phyloP scores from a whole-genome alignment of 2,329 filamentous ascomycete genomes.

The Curvularia eragrostidis region DNA sequence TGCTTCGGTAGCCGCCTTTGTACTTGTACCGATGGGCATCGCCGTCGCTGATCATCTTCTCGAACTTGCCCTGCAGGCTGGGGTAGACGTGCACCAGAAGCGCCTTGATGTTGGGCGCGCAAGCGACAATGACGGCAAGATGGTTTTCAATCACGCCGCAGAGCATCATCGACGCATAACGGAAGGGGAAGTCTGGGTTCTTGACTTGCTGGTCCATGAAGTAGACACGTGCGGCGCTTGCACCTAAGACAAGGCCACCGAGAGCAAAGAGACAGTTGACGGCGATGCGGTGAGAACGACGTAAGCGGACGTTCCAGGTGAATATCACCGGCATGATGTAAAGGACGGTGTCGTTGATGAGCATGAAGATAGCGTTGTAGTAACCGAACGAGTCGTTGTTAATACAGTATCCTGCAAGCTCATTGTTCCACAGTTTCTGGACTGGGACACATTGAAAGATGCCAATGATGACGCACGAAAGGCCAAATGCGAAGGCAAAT shows the following conservation, averaged over 20 bases:
- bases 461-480: constrained; percentile 43
- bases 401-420: constrained; percentile 42
- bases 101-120: constrained; percentile 44
- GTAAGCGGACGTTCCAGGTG: constrained; percentile 46
- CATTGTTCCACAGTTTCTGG: constrained; percentile 40
- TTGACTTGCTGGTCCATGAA: constrained; percentile 35
- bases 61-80: constrained; percentile 29
- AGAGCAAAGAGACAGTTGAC: constrained; percentile 45
- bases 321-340: constrained; percentile 50
- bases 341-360: constrained; percentile 48
- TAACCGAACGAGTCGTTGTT: constrained; percentile 47
- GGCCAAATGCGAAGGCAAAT: constrained; percentile 45
- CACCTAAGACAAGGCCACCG: constrained; percentile 42
- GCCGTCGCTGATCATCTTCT: constrained; percentile 20
- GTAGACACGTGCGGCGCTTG: constrained; percentile 35
- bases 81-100: constrained; percentile 36
- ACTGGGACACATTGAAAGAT: constrained; percentile 49
- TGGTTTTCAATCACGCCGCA: constrained; percentile 49
- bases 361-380: constrained; percentile 48
- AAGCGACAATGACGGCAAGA: constrained; percentile 46
- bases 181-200: constrained; percentile 35
- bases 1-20: neutral
- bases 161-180: constrained; percentile 40
- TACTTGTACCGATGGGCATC: constrained; percentile 2
- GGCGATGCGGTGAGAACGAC: constrained; percentile 42